Conservation (phyloP, 768 basidiomycete species). For the button mushroom (Agaricus bisporus) region DNA sequence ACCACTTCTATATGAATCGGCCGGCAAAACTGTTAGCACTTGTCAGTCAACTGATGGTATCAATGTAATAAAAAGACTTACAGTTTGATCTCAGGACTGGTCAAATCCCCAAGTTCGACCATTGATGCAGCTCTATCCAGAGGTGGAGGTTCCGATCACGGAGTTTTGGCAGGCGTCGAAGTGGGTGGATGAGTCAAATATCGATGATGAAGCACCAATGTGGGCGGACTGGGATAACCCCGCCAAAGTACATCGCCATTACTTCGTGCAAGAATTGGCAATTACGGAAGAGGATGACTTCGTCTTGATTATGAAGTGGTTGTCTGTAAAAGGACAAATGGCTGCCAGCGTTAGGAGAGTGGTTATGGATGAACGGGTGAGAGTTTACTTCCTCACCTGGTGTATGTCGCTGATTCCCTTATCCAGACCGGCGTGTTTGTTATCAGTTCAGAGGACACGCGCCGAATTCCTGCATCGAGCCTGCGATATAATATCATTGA, state of each 20-base stretch:
- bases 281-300: slow-evolving; percentile 11
- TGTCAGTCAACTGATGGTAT: slow-evolving; percentile 10
- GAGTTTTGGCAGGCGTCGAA: slow-evolving; percentile 25
- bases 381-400: too few relatives aligned
- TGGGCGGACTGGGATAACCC: slow-evolving; percentile 19
- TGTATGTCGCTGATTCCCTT: too few relatives aligned
- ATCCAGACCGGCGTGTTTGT: too few relatives aligned
- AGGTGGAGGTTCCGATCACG: slow-evolving; percentile 12
- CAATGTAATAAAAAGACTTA: background rate
- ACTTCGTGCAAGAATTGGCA: slow-evolving; percentile 20
- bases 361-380: too few relatives aligned
- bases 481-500: slow-evolving; percentile 1
- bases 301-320: slow-evolving; percentile 18
- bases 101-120: slow-evolving; percentile 20
- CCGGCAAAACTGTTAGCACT: slow-evolving; percentile 11
- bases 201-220: slow-evolving; percentile 18
- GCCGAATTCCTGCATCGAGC: too few relatives aligned
- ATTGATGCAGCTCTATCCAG: slow-evolving; percentile 21
- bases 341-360: too few relatives aligned
- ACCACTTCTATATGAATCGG: slow-evolving; percentile 24
- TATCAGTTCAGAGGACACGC: too few relatives aligned
- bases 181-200: slow-evolving; percentile 15
- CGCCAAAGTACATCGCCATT: slow-evolving; percentile 13
- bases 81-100: slow-evolving; percentile 18
- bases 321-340: slow-evolving; percentile 8